Evolutionary conservation across 2,329 filamentous ascomycete genomes (phyloP), one percentile per base, ranked within the genome.

Genomic region (Beauveria rudraprayagi): DNA sequence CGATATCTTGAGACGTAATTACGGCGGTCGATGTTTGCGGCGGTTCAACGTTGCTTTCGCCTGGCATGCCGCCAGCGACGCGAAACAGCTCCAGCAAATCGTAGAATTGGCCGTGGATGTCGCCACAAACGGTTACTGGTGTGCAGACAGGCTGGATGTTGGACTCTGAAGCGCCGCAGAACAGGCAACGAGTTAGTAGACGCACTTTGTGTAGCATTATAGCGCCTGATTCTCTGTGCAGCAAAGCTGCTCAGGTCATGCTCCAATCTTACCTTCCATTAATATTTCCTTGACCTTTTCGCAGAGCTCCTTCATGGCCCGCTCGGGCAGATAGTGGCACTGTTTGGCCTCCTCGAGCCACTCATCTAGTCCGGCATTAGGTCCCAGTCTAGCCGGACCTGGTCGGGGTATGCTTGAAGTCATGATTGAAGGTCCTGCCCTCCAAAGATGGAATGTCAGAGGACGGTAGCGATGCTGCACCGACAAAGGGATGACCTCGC

Each of bases 61-160:
- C 91, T 11, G 94, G 94, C 90, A 97, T 97, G 66, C 94, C 94
- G 63, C 94, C 94, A 52, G 93, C 92, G 46, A 99, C 93, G 59
- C 92, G 89, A 77, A 99, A 99, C 55, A 99, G 86, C 79, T 99
- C 94, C 64, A 97, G 85, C 10, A 99, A 82, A 74, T 99, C 94
- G 77, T 99, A 97, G 75, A 97, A 97, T 77, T 99, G 94, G 68
- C 94, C 94, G 76, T 99, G 94, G 65, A 99, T 97, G 73, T 99
- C 94, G 71, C 94, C 94, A 71, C 94, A 97, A 65, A 99, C 89
- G 5, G 94, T 99, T 65, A 99, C 94, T 7, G 94, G 94, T 0
- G 94, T 96, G 59, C 89, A 86, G 22, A 99, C 93, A n/a, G 94
- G 94, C 74, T 97, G 94, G 63, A 99, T 97, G 73, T 99, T 99